These are phyloP conservation scores for Euphorbia pulcherrima DNA, from an alignment of 345 rosid genomes.

Conservation along the genomic window DNA sequence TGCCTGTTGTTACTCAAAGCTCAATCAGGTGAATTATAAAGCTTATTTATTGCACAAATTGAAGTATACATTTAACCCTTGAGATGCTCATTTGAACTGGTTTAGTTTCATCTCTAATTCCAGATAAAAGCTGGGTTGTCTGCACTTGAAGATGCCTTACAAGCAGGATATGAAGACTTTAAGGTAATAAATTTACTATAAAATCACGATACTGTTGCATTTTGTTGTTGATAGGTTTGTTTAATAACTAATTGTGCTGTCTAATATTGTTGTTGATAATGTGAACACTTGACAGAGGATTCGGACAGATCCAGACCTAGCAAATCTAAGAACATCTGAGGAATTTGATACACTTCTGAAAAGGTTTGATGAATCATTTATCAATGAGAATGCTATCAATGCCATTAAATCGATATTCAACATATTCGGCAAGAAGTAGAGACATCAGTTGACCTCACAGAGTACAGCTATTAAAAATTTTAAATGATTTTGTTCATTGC, in stretches of 20 bases:
- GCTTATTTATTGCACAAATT: too few relatives aligned
- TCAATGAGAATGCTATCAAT: slow-evolving; percentile 86
- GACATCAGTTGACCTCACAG: slow-evolving; percentile 9
- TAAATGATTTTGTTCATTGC: neutral
- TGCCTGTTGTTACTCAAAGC: slow-evolving; percentile 90
- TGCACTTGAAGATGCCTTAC: slow-evolving; percentile 83
- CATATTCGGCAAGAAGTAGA: slow-evolving; percentile 60
- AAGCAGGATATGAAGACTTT: slow-evolving; percentile 80
- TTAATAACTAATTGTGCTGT: neutral
- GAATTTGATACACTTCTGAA: slow-evolving; percentile 68
- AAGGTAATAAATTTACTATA: slow-evolving; percentile 43
- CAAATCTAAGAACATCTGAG: slow-evolving; percentile 49
- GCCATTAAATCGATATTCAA: slow-evolving; percentile 91
- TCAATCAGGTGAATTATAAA: slow-evolving; percentile 63
- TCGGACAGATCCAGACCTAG: slow-evolving; percentile 81
- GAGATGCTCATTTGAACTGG: neutral
- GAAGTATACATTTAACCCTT: neutral
- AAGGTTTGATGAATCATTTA: slow-evolving; percentile 87
- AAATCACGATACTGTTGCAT: neutral
- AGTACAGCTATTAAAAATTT: neutral
- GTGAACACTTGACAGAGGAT: slow-evolving; percentile 74
- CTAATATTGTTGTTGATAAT: slow-evolving; percentile 18
- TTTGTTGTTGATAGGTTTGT: too few relatives aligned
- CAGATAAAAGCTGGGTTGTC: slow-evolving; percentile 88
- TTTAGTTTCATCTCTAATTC: too few relatives aligned